phyloP scores from a whole-genome alignment of 495 filamentous ascomycete genomes.

The Aeminium ludgeri region DNA sequence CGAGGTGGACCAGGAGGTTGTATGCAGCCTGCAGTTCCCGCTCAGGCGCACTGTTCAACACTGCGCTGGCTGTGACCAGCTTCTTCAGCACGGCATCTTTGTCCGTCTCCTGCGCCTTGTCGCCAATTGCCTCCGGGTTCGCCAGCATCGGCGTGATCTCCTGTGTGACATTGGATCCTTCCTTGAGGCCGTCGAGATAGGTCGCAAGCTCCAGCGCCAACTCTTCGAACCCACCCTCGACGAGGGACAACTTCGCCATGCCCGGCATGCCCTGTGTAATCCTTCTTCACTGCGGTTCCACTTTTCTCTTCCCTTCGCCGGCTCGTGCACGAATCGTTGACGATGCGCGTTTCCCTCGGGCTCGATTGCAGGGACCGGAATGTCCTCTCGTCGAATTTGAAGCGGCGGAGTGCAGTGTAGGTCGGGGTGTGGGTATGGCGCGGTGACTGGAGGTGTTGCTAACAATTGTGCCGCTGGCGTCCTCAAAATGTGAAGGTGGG shows the following conservation, averaged over 20 bases:
- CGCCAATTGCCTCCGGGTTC: conserved; percentile 2
- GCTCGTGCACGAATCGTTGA: neutral
- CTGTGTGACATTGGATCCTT: conserved; percentile 40
- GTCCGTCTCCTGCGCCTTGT: conserved; percentile 40
- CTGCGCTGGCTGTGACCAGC: conserved; percentile 55
- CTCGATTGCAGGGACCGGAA: neutral
- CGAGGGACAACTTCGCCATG: conserved; percentile 44
- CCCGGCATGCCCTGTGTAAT: conserved; percentile 20
- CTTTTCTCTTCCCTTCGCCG: neutral
- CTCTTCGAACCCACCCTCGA: conserved; percentile 81
- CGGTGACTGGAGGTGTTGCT: neutral
- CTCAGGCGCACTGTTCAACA: conserved; percentile 69
- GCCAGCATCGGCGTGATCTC: conserved; percentile 55
- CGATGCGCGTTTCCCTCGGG: neutral
- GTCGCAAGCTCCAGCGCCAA: conserved; percentile 75
- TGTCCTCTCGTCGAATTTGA: neutral
- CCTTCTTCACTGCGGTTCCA: too few species aligned
- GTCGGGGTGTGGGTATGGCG: neutral
- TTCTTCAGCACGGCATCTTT: conserved; percentile 64
- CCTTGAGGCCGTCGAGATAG: conserved; percentile 52
- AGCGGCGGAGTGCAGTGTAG: neutral
- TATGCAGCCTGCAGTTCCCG: conserved; percentile 92
- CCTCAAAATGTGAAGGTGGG: conserved; percentile 3
- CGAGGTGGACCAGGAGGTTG: conserved; percentile 86
- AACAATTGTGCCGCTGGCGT: neutral